Evolutionary conservation across 768 basidiomycete species (phyloP).

Genomic region (Termitomyces sp.): DNA sequence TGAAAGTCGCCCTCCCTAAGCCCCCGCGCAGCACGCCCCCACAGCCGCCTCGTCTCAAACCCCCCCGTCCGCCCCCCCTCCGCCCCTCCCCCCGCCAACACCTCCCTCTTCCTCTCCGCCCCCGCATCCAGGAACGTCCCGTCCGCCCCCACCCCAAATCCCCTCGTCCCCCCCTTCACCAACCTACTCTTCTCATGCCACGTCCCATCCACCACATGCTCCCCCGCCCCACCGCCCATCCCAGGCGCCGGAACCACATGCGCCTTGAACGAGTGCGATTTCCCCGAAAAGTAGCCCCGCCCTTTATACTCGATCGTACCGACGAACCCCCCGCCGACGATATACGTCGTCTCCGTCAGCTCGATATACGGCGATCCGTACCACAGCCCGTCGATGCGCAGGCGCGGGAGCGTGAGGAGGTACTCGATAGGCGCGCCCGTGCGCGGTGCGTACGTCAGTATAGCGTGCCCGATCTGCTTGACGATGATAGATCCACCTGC

Average conservation of each 20-base stretch:
- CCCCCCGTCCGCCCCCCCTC: slow-evolving; percentile 61
- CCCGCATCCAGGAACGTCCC: slow-evolving; percentile 75
- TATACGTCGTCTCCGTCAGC: slow-evolving; percentile 77
- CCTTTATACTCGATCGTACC: slow-evolving; percentile 89
- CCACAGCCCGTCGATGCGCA: slow-evolving; percentile 94
- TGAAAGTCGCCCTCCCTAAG: slow-evolving; percentile 89
- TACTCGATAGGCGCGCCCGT: slow-evolving; percentile 52
- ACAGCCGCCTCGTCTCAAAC: slow-evolving; percentile 85
- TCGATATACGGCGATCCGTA: slow-evolving; percentile 91
- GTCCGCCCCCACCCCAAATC: slow-evolving; percentile 18
- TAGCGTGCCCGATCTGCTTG: slow-evolving; percentile 93
- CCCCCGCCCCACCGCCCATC: slow-evolving; percentile 15
- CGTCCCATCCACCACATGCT: slow-evolving; percentile 69
- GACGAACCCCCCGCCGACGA: slow-evolving; percentile 44
- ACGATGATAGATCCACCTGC: slow-evolving; percentile 75
- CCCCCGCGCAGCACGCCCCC: slow-evolving; percentile 85
- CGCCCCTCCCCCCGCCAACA: slow-evolving; percentile 56
- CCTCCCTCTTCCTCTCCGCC: slow-evolving; percentile 64
- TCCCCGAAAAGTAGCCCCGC: slow-evolving; percentile 93
- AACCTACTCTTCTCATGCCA: slow-evolving; percentile 74
- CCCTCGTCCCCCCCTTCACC: slow-evolving; percentile 24
- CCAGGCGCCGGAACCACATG: slow-evolving; percentile 42
- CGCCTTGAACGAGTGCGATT: slow-evolving; percentile 91
- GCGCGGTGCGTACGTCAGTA: slow-evolving; percentile 65
- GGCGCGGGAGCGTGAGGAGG: slow-evolving; percentile 86